Conservation (phyloP, 371 early-diverging fungal species). For the Mortierella sp. region DNA sequence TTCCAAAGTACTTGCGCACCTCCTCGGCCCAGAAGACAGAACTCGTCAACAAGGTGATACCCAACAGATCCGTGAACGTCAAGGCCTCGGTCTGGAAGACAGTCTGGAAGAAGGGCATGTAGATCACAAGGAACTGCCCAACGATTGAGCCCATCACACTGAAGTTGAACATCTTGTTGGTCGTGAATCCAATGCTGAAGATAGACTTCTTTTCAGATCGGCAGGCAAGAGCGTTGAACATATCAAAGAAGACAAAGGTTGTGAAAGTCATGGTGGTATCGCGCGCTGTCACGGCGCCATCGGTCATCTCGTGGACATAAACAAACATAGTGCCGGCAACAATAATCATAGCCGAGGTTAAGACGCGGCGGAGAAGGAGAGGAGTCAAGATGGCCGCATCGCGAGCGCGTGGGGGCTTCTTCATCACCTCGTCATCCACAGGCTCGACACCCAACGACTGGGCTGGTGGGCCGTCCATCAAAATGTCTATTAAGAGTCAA, state of each 20-base stretch:
- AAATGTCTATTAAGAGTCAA: slow-evolving; percentile 72
- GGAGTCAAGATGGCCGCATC: slow-evolving; percentile 84
- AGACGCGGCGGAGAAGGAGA: slow-evolving; percentile 81
- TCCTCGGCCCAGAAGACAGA: slow-evolving; percentile 90
- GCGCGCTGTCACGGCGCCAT: slow-evolving; percentile 81
- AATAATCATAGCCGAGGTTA: slow-evolving; percentile 86
- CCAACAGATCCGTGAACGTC: slow-evolving; percentile 76
- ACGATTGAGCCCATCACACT: slow-evolving; percentile 87
- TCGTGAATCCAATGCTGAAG: slow-evolving; percentile 83
- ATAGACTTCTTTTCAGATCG: slow-evolving; percentile 90
- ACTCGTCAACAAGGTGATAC: slow-evolving; percentile 76
- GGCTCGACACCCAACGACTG: slow-evolving; percentile 93
- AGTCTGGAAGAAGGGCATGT: slow-evolving; percentile 90
- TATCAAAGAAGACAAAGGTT: slow-evolving; percentile 95
- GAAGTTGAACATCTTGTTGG: slow-evolving; percentile 90
- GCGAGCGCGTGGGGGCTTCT: slow-evolving; percentile 84
- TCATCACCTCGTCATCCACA: slow-evolving; percentile 87
- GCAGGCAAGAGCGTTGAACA: slow-evolving; percentile 95
- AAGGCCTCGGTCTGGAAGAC: slow-evolving; percentile 95
- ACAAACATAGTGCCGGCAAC: slow-evolving; percentile 91
- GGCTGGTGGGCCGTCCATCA: slow-evolving; percentile 96
- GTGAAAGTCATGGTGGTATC: slow-evolving; percentile 98
- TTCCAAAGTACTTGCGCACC: slow-evolving; percentile 70
- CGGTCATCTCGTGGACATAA: slow-evolving; percentile 84
- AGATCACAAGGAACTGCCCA: slow-evolving; percentile 91